Base-by-base conservation (phyloP, 345 rosid genomes). In the Eucalyptus pauciflora region DNA sequence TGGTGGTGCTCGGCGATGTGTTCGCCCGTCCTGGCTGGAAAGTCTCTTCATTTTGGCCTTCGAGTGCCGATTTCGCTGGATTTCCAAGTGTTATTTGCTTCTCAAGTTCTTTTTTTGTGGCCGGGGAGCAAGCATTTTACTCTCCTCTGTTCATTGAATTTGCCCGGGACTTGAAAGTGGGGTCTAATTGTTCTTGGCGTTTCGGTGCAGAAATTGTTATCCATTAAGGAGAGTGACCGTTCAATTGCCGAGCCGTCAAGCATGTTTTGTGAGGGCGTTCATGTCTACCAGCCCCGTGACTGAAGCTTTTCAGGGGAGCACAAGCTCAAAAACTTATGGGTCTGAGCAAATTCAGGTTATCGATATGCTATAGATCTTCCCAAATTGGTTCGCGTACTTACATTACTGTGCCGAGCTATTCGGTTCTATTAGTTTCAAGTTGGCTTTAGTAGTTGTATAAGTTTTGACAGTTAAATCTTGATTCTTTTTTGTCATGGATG, bases 271-370 rank as follows among this genome's bases (percentile, higher is more conserved):
- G 16, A 95, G 93, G 92, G 95, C 96, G 4, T 94, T 96, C 89
- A 91, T 94, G 97, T 95, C 99, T 16, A 92, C 98, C 29, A 92
- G 90, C 71, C 71, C 94, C 49, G 86, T 94, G 48, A 92, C 96
- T 6, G 99, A 97, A 85, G 91, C 96, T 52, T 86, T 91, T 85
- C 91, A 96, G 89, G 98, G 93, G 89, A 93, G 88, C 14, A 87
- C 92, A 8, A 91, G 91, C 89, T 95, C 98, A 0, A 94, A 93
- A 89, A 93, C 93, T 89, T 98, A 98, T 88, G 93, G 96, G 86
- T 95, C 99, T 17, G 97, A 96, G 88, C 99, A 98, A 91, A 98
- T 98, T 91, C 99, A 98, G 96, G 99, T 95, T 81, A 88, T 81
- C 8, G 5, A 86, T 51, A 31, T 8, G 48, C 45, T 52, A 52